Evolutionary conservation across 176 grass and related monocot genomes (phyloP).

Genomic region (Triticum aestivum): DNA sequence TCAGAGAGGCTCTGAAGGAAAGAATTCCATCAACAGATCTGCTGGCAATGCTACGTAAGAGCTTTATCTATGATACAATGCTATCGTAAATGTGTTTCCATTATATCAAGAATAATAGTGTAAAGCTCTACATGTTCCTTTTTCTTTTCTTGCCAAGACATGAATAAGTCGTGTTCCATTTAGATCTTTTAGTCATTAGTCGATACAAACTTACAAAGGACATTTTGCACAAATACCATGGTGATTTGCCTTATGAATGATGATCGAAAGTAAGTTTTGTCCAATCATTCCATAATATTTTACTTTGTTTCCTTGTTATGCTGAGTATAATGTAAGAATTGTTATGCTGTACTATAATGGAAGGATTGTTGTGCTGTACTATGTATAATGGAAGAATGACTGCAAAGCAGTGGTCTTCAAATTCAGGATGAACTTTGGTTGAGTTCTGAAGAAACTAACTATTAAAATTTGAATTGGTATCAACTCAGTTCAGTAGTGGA

Average conservation of each 20-base stretch:
- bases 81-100: slow-evolving; percentile 12
- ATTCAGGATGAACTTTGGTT: slow-evolving; percentile 8
- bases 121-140: slow-evolving; percentile 11
- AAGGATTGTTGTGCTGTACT: background rate
- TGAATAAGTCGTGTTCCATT: slow-evolving; percentile 2
- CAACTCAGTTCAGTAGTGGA: background rate
- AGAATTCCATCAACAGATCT: slow-evolving; percentile 78
- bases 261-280: background rate
- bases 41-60: slow-evolving; percentile 83
- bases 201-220: background rate
- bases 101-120: slow-evolving; percentile 11
- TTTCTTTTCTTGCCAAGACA: slow-evolving; percentile 17
- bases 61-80: slow-evolving; percentile 28
- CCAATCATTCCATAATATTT: slow-evolving; percentile 4
- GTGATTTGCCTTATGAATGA: background rate
- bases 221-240: slow-evolving; percentile 2
- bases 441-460: slow-evolving; percentile 14
- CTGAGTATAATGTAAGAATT: slow-evolving; percentile 5
- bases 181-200: slow-evolving; percentile 8
- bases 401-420: background rate
- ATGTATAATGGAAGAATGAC: background rate
- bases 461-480: slow-evolving; percentile 29
- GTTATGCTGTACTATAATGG: background rate
- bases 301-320: background rate
- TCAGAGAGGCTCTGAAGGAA: slow-evolving; percentile 63